Evolutionary conservation across 192 early-diverging fungal species (phyloP), one percentile per base, ranked within the genome.

Genomic region (Oehlia diaphana): DNA sequence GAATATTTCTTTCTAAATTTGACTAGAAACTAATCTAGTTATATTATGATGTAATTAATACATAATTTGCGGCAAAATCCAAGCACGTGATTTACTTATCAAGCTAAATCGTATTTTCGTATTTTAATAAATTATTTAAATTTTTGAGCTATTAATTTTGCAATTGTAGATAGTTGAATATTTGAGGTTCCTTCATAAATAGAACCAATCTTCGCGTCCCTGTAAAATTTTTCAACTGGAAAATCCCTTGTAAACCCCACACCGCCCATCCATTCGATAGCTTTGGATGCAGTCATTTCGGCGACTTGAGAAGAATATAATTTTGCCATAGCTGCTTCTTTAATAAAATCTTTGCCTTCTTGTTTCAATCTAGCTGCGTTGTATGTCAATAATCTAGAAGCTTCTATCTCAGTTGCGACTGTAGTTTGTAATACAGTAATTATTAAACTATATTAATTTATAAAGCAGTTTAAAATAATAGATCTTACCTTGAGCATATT

Each of bases 261-360:
- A 74, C 98, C 98, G 84, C 98, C 98, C 83, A 96, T 90, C 97
- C 96, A 99, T 88, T 99, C 98, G 75, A 99, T 92, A 50, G 95
- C 94, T 82, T 92, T 93, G 19, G 93, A 92, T 9, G 96, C 92
- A 39, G 95, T 89, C 47, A 23, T 49, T 83, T 99, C 96, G 50
- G 98, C 98, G 76, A 99, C 92, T 87, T 98, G 96, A 74, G 93
- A 95, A 26, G 97, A 91, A 83, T 95, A 98, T 33, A 98, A 88
- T 88, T 99, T 99, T 79, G 96, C 96, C 97, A 99, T 98, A 63
- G 97, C 97, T 71, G 98, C 98, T 87, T 99, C 92, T 91, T 95
- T 97, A 63, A 96, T 89, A 81, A 99, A 98, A 49, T 87, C 82
- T 85, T 92, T 93, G 28, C 96, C 95, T 80, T 96, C 88, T 85